Conservation (phyloP, 2,329 filamentous ascomycete genomes). For the Colletotrichum cereale region DNA sequence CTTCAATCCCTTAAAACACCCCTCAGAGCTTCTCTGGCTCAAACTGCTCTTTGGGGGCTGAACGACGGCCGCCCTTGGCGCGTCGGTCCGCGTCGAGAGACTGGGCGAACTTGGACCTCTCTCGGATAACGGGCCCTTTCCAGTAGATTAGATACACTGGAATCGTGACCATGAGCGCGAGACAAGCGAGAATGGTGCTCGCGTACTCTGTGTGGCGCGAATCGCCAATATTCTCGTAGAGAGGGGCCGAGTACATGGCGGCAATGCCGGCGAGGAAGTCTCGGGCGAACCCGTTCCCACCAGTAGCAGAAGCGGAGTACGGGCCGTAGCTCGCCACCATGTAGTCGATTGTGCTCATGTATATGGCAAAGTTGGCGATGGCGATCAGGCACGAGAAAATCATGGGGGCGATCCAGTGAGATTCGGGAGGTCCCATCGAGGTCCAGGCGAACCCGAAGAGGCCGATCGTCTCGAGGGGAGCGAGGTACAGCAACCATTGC, state of each 20-base stretch:
- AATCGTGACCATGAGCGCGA: constrained; percentile 46
- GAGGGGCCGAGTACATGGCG: constrained; percentile 70
- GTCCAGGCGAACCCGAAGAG: constrained; percentile 74
- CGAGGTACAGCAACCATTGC: constrained; percentile 71
- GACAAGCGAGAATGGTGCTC: constrained; percentile 63
- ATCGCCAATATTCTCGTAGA: constrained; percentile 60
- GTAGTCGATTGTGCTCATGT: constrained; percentile 77
- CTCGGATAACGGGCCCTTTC: constrained; percentile 37
- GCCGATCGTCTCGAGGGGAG: constrained; percentile 70
- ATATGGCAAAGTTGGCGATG: constrained; percentile 73
- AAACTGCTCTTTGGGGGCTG: constrained; percentile 16
- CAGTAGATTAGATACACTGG: constrained; percentile 41
- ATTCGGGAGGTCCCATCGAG: constrained; percentile 61
- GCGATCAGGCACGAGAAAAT: constrained; percentile 71
- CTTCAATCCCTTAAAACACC: fast-evolving
- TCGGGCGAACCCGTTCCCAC: constrained; percentile 75
- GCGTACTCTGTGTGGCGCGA: constrained; percentile 63
- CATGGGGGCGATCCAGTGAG: constrained; percentile 73
- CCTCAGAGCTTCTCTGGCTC: constrained; percentile 16
- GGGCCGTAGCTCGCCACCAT: constrained; percentile 75
- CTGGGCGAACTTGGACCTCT: constrained; percentile 40
- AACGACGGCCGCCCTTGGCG: constrained; percentile 25
- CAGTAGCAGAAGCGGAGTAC: constrained; percentile 75
- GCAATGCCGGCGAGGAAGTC: constrained; percentile 74
- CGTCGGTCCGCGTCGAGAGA: constrained; percentile 29